Evolutionary conservation across 192 early-diverging fungal species (phyloP), one percentile per base, ranked within the genome.

Genomic region (Funneliformis geosporum): DNA sequence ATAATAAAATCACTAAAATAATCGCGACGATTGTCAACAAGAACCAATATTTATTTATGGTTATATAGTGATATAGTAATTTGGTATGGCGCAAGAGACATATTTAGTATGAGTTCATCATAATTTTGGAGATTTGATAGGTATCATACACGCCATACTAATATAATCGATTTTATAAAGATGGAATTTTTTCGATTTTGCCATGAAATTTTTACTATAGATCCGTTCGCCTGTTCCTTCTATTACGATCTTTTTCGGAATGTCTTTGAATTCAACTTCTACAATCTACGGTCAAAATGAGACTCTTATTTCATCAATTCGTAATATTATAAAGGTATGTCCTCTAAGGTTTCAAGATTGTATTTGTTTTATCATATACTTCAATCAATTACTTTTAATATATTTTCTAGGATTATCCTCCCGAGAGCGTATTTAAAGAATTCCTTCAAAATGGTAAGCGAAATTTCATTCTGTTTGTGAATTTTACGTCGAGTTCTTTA

Each of bases 401-500:
- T n/a, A 46, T 33, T 75, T 75, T 23, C 23, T 75, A 75, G 73
- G 80, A 81, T 69, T 81, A 81, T 42, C 42, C 66, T 8, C 46
- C 44, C 1, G 40, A 59, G 4, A 66, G 67, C 14, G 50, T 81
- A 18, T 76, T 81, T 21, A 60, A 71, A 6, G 80, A 81, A 60
- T 81, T 70, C 25, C 80, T 81, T 67, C 80, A 81, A 60, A 81
- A 81, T 60, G 80, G 69, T 44, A 6, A 71, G 39, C 44, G 9
- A 9, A n/a, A 2, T n/a, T 23, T 6, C 23, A 43, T 43, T 44
- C 14, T 0, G 3, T 39, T 33, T 39, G 10, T 67, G 27, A 47
- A 23, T n/a, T 12, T 71, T 71, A 23, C 18, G 27, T 55, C 4
- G 12, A 68, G 25, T 42, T 68, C 25, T 68, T 68, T 33, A n/a